phyloP scores from a whole-genome alignment of 2,329 filamentous ascomycete species.

The Coniochaeta hoffmannii region DNA sequence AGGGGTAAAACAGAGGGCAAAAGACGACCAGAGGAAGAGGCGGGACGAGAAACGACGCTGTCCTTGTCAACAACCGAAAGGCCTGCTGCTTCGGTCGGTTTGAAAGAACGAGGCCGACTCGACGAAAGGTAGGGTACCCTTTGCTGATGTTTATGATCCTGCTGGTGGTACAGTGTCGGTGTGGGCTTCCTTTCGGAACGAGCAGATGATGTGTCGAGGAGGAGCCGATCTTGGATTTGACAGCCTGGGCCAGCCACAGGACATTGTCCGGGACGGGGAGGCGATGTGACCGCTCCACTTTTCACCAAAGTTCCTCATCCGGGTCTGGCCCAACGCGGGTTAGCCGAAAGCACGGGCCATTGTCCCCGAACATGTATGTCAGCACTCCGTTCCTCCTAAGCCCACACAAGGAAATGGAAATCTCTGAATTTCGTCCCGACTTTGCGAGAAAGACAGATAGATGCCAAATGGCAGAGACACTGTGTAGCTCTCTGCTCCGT shows the following conservation, averaged over 20 bases:
- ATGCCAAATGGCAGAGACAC: too few species aligned
- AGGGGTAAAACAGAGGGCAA: neutral
- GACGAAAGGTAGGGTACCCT: neutral
- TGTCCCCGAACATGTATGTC: too few species aligned
- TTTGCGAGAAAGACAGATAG: too few species aligned
- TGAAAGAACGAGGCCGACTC: neutral
- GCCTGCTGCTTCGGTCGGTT: too few species aligned
- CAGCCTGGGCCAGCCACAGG: neutral
- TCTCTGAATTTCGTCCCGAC: too few species aligned
- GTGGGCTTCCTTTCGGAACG: neutral
- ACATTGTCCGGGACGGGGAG: neutral
- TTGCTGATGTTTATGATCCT: neutral
- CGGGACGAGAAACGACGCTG: neutral
- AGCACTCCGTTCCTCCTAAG: neutral
- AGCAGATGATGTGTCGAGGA: neutral
- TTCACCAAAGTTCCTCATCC: neutral
- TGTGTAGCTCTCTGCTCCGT: too few species aligned
- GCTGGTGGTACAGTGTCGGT: neutral
- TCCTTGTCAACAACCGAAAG: neutral
- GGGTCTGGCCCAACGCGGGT: neutral
- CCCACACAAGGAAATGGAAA: neutral
- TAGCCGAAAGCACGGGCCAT: neutral
- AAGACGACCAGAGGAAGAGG: too few species aligned
- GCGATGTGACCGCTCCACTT: neutral
- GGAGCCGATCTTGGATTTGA: neutral